Base-by-base conservation (phyloP, 495 filamentous ascomycete genomes). In the Margaritispora aquatica region DNA sequence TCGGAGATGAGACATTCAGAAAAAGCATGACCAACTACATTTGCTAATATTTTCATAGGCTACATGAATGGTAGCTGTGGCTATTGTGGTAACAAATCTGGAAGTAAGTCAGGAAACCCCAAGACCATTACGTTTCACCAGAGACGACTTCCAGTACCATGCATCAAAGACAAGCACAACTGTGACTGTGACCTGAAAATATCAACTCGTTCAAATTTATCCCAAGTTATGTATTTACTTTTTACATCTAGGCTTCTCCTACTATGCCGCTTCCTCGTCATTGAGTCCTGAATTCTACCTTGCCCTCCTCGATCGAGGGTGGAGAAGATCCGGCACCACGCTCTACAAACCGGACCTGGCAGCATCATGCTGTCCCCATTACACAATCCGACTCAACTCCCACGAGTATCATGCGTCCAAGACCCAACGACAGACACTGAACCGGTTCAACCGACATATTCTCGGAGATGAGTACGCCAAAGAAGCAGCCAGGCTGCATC, bases 311-410 rank as follows among this genome's bases (percentile, higher is more conserved):
- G 84, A 96, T 73, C 84, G 89, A 57, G 92, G 91, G 62, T 98
- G 92, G 92, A 84, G 94, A 73, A 81, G 94, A 74, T 97, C 84
- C 54, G 80, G 73, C 9, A 83, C 77, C n/a, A 76, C 93, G n/a
- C 81, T 96, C 63, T 98, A 98, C 76, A 90, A 94, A 64, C 94
- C 90, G 55, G 90, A 97, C 71, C 82, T 86, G 65, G 80, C 74
- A 48, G 74, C 84, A 56, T 89, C 90, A 57, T 98, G 94, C 68
- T 98, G 94, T 69, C 90, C 92, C n/a, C 90, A 96, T 62, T 96
- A 97, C 70, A 95, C 92, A 1, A 85, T 97, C 62, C 86, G 94
- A 54, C 78, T 97, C 49, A 86, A 93, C 68, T 87, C 85, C 5
- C 70, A 77, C 11, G 74, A 76, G 36, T 94, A 89, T 72, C 82